Evolutionary conservation across 2,329 filamentous ascomycete species (phyloP), one percentile per base, ranked within the genome.

Genomic region (Botrytis pseudocinerea): DNA sequence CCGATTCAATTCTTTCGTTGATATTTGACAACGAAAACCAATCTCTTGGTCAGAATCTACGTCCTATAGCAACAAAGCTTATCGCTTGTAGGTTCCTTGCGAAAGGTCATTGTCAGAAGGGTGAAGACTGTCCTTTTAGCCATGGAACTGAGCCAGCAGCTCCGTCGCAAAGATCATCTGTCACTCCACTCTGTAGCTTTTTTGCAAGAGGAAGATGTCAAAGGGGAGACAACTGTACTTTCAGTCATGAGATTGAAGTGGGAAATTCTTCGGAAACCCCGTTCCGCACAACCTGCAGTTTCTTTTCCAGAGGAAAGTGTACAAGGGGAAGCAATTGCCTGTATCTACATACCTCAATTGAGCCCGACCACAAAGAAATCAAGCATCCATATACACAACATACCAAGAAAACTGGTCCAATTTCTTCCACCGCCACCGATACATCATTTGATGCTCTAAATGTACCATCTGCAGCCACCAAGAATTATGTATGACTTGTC

Each of bases 41-140:
- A 8, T 25, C 18, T 57, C 9, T 16, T 16, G 28, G 4, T 14
- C 35, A 22, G 10, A 48, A 7, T 22, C n/a, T 25, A 22, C 44
- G 46, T n/a, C 64, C 64, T 22, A 25, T 54, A 66, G 25, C 64
- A 54, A 46, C 48, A 40, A 38, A 38, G 18, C 2, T 54, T 1
- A 66, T 66, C 8, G 16, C 46, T 40, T 66, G 64, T 40, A 66
- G 40, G 35, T 54, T 54, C 8, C n/a, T 66, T 40, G 60, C 35
- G 7, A 62, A 42, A 9, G 60, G 35, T 5, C 12, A 9, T 42
- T 62, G 35, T 42, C 60, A 42, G 16, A 62, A 42, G 25, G 60
- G 25, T n/a, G 38, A 62, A 40, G 35, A 42, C 22, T 62, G 60
- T 62, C 22, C 3, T 42, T 57, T 57, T n/a, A 42, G 48, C 38